These are phyloP conservation scores for Curvularia sp. DNA, from an alignment of 2,329 filamentous ascomycete species.

Conservation along the genomic window DNA sequence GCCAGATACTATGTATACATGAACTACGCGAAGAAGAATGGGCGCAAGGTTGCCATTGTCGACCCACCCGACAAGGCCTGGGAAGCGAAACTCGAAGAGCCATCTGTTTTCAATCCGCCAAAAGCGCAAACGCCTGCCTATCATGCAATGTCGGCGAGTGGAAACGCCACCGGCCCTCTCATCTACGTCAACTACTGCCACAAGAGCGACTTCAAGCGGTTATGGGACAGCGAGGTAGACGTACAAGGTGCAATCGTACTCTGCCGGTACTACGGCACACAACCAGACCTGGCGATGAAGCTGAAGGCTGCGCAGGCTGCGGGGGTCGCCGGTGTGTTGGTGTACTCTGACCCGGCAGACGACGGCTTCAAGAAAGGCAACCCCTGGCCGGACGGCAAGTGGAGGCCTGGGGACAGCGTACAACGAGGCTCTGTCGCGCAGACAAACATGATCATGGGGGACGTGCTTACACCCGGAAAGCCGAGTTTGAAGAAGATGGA, in stretches of 20 bases:
- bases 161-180: slow-evolving; percentile 83
- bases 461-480: slow-evolving; percentile 90
- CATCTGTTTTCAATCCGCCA: slow-evolving; percentile 68
- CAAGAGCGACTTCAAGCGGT: slow-evolving; percentile 77
- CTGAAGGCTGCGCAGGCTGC: slow-evolving; percentile 88
- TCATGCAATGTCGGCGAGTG: slow-evolving; percentile 86
- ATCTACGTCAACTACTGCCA: slow-evolving; percentile 94
- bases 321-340: slow-evolving; percentile 85
- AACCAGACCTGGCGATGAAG: slow-evolving; percentile 78
- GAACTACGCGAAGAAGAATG: slow-evolving; percentile 83
- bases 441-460: slow-evolving; percentile 83
- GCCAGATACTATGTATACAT: slow-evolving; percentile 79
- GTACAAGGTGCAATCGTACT: slow-evolving; percentile 82
- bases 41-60: slow-evolving; percentile 81
- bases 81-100: slow-evolving; percentile 85
- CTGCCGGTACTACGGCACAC: slow-evolving; percentile 79
- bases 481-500: slow-evolving; percentile 72
- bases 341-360: slow-evolving; percentile 89
- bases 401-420: slow-evolving; percentile 81
- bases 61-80: slow-evolving; percentile 72
- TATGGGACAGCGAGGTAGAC: slow-evolving; percentile 75
- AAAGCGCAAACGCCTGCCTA: slow-evolving; percentile 75
- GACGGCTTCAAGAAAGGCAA: slow-evolving; percentile 79
- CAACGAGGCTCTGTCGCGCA: slow-evolving; percentile 83
- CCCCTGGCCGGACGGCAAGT: slow-evolving; percentile 77